Percentiles rank a stretch among this genome's conserved stretches.
Conservation (phyloP, 2,329 filamentous ascomycete species). For the Hymenoscyphus infarciens region DNA sequence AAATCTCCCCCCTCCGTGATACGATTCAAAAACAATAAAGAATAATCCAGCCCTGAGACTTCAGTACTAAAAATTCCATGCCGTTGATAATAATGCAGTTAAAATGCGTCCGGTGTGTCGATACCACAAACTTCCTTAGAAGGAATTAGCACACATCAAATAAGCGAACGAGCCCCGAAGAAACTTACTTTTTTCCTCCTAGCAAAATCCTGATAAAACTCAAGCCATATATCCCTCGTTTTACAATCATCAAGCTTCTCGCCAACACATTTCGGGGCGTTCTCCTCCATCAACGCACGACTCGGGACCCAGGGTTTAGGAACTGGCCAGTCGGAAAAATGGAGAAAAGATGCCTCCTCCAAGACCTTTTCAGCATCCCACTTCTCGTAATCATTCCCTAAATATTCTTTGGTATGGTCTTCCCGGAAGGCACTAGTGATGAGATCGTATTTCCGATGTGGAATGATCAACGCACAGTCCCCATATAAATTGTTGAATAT, state of each 20-base stretch:
- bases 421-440: conserved; percentile 51
- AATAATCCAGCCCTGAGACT: no score
- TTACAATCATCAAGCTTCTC: conserved; percentile 5
- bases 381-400: conserved; percentile 43
- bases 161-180: background rate
- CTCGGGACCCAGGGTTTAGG: conserved; percentile 50
- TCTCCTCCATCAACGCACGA: background rate
- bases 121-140: no score
- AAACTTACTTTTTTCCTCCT: conserved; percentile 10
- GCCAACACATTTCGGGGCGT: conserved; percentile 4
- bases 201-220: conserved; percentile 14
- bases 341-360: conserved; percentile 51
- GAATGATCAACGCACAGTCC: conserved; percentile 43
- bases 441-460: conserved; percentile 52
- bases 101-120: no score
- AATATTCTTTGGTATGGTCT: conserved; percentile 44
- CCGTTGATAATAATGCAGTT: no score
- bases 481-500: conserved; percentile 38
- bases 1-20: no score
- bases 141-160: no score
- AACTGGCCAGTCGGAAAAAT: conserved; percentile 57
- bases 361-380: conserved; percentile 50
- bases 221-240: conserved; percentile 10
- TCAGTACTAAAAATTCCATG: no score
- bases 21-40: no score